phyloP scores from a whole-genome alignment of 495 filamentous ascomycete species.

The Amniculicola lignicola region DNA sequence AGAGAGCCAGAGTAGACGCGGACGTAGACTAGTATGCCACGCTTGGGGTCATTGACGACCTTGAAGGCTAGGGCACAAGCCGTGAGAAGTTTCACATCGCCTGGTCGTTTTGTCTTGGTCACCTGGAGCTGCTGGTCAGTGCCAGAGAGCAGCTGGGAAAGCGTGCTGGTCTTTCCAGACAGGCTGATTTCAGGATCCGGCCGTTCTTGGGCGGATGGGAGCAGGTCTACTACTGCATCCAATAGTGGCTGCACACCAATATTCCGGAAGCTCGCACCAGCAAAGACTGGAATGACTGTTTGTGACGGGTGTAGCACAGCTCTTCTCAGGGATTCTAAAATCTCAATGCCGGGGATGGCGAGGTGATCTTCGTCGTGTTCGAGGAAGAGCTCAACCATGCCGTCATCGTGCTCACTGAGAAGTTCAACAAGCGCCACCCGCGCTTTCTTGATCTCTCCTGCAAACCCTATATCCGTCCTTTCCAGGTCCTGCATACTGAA shows the following conservation, averaged over 20 bases:
- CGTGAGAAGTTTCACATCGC: slow-evolving; percentile 56
- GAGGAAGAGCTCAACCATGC: slow-evolving; percentile 78
- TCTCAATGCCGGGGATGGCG: slow-evolving; percentile 58
- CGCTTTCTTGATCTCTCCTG: slow-evolving; percentile 71
- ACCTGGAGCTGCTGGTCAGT: slow-evolving; percentile 20
- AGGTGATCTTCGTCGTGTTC: slow-evolving; percentile 69
- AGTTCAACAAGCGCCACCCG: slow-evolving; percentile 74
- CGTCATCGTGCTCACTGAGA: slow-evolving; percentile 82
- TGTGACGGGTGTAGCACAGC: slow-evolving; percentile 56
- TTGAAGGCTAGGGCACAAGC: slow-evolving; percentile 92
- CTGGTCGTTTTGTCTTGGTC: background rate
- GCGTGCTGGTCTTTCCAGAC: slow-evolving; percentile 50
- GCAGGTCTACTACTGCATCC: slow-evolving; percentile 79
- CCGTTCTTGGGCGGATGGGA: slow-evolving; percentile 78
- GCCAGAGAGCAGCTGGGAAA: slow-evolving; percentile 52
- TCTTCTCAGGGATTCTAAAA: slow-evolving; percentile 70
- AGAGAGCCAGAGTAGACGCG: slow-evolving; percentile 86
- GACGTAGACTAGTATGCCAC: slow-evolving; percentile 87
- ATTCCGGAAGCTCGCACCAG: slow-evolving; percentile 88
- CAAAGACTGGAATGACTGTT: slow-evolving; percentile 79
- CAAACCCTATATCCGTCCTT: slow-evolving; percentile 51
- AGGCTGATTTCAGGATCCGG: slow-evolving; percentile 75
- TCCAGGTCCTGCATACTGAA: slow-evolving; percentile 52
- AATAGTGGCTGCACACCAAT: slow-evolving; percentile 92
- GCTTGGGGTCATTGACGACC: slow-evolving; percentile 81